Percentiles rank a stretch among this genome's conserved stretches.
These are phyloP conservation scores for Globisporangium sylvaticum DNA, from an alignment of 352 stramenopile species.

Conservation along the genomic window DNA sequence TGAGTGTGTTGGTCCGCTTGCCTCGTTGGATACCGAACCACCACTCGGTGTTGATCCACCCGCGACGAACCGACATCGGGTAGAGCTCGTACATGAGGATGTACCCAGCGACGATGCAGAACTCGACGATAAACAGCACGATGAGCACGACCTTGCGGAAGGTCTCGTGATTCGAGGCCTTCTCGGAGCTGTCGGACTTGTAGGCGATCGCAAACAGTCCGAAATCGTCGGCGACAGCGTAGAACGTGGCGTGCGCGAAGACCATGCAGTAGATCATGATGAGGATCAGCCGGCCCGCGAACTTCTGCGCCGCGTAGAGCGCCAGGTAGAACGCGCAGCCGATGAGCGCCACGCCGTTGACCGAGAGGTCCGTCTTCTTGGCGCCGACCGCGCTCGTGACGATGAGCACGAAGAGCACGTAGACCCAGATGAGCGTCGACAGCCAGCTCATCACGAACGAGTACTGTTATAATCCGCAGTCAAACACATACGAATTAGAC, in stretches of 20 bases:
- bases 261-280: conserved; percentile 25
- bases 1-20: conserved; percentile 27
- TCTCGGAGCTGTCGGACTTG: background rate
- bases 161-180: conserved; percentile 4
- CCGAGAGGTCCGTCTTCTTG: conserved; percentile 17
- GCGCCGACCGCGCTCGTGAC: conserved; percentile 17
- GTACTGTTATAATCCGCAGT: conserved; percentile 12
- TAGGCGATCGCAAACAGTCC: conserved; percentile 17
- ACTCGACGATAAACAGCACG: conserved; percentile 29
- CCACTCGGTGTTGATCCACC: conserved; percentile 28
- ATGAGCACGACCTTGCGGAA: conserved; percentile 16
- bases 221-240: conserved; percentile 25
- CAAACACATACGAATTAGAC: background rate
- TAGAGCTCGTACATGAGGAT: conserved; percentile 40
- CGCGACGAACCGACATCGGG: conserved; percentile 27
- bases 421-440: conserved; percentile 20
- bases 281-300: conserved; percentile 11
- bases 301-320: conserved; percentile 16
- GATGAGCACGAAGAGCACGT: conserved; percentile 25
- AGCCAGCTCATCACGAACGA: conserved; percentile 19
- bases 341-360: conserved; percentile 21
- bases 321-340: conserved; percentile 17
- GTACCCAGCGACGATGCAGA: conserved; percentile 28
- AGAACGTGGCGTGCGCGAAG: conserved; percentile 24
- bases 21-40: conserved; percentile 36